A percentile compares a stretch with the other conserved stretches of the same genome.
phyloP scores from a whole-genome alignment of 2,329 filamentous ascomycete species.

The Penicillium rolfsii region DNA sequence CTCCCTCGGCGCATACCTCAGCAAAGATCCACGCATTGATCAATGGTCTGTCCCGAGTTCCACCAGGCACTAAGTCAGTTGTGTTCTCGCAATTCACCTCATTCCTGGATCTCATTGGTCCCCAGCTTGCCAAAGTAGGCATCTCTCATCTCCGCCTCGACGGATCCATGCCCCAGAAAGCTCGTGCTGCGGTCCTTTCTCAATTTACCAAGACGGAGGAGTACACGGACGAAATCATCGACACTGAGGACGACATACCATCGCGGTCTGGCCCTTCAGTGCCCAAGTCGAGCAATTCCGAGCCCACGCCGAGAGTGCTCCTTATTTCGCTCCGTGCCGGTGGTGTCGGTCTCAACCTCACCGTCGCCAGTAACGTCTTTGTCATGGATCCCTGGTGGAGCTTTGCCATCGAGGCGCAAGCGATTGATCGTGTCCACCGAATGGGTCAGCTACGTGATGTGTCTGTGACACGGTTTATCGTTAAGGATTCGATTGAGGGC shows the following conservation, averaged over 20 bases:
- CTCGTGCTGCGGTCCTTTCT: constrained; percentile 74
- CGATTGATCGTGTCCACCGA: constrained; percentile 94
- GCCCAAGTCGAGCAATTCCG: constrained; percentile 12
- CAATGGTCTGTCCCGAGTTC: constrained; percentile 70
- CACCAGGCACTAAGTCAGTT: constrained; percentile 79
- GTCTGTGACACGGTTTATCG: constrained; percentile 83
- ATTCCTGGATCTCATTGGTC: constrained; percentile 88
- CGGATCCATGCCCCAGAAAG: constrained; percentile 84
- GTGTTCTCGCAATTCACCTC: constrained; percentile 98
- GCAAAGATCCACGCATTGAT: constrained; percentile 86
- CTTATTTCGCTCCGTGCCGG: constrained; percentile 85
- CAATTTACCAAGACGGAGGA: constrained; percentile 64
- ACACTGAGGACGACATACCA: constrained; percentile 37
- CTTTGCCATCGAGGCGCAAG: constrained; percentile 93
- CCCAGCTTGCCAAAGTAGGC: constrained; percentile 70
- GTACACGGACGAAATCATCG: constrained; percentile 41
- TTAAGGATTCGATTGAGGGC: constrained; percentile 68
- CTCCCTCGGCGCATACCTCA: constrained; percentile 62
- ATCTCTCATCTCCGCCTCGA: constrained; percentile 87
- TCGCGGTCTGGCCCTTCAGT: constrained; percentile 1
- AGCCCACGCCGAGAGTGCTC: constrained; percentile 58
- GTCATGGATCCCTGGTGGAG: constrained; percentile 99
- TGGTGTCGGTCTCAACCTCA: constrained; percentile 91
- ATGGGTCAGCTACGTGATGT: constrained; percentile 93
- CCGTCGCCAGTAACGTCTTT: constrained; percentile 83